Percentiles rank a stretch among this genome's conserved stretches.
Conservation (phyloP, 345 rosid species). For the Salix udensis region DNA sequence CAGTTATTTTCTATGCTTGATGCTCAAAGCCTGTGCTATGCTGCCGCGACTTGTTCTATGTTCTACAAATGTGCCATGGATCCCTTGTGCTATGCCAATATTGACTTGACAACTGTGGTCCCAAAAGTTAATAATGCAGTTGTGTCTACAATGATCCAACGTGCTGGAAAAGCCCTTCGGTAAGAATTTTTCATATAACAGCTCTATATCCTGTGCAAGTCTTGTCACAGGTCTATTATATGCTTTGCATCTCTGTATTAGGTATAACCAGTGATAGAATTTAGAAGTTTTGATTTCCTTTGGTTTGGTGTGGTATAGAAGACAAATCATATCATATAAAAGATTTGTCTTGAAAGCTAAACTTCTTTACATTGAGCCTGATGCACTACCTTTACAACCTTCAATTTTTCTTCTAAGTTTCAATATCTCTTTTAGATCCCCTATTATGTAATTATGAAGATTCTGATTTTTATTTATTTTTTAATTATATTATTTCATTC, state of each 20-base stretch:
- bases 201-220: not conserved
- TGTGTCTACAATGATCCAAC: slow-evolving; percentile 74
- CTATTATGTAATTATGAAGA: not conserved
- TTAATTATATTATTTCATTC: not conserved
- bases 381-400: not conserved
- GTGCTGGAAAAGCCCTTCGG: slow-evolving; percentile 80
- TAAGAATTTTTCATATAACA: slow-evolving; percentile 18
- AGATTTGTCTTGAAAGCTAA: not conserved
- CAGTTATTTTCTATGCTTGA: slow-evolving; percentile 89
- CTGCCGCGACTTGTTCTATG: slow-evolving; percentile 71
- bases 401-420: too few species aligned
- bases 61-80: slow-evolving; percentile 83
- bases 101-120: slow-evolving; percentile 68
- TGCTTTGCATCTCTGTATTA: not conserved
- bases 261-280: not conserved
- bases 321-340: not conserved
- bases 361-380: not conserved
- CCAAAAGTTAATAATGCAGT: slow-evolving; percentile 64
- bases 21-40: slow-evolving; percentile 71
- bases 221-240: not conserved
- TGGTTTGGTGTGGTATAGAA: not conserved
- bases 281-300: not conserved
- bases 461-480: not conserved
- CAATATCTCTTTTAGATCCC: not conserved
- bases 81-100: slow-evolving; percentile 62